Percentiles rank a stretch among this genome's conserved stretches.
Evolutionary conservation across 2,329 filamentous ascomycete species (phyloP).

Genomic region (Graphilbum fragrans): DNA sequence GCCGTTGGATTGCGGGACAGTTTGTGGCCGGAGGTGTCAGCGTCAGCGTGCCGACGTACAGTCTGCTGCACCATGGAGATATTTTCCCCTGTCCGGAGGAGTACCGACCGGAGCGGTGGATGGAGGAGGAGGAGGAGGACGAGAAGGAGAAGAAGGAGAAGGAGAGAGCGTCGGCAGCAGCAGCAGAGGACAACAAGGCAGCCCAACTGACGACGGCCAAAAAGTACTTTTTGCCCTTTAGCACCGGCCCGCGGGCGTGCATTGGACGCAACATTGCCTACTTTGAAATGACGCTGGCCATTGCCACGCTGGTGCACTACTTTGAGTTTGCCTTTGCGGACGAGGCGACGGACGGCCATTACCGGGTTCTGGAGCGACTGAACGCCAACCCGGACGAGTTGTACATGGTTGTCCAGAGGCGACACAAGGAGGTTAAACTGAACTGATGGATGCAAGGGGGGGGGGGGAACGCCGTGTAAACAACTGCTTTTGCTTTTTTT

Average conservation of each 20-base stretch:
- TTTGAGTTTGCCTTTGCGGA: background rate
- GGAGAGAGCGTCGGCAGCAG: background rate
- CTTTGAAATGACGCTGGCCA: slow-evolving; percentile 48
- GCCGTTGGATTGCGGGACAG: too few species aligned
- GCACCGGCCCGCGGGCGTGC: slow-evolving; percentile 54
- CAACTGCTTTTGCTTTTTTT: too few species aligned
- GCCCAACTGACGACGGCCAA: background rate
- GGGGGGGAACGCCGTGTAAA: too few species aligned
- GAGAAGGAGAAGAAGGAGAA: background rate
- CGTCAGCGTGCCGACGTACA: too few species aligned
- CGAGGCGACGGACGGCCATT: background rate
- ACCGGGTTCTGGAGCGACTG: background rate
- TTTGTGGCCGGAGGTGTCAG: too few species aligned
- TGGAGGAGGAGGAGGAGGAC: too few species aligned
- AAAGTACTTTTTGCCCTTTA: slow-evolving; percentile 40
- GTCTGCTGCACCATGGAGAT: too few species aligned
- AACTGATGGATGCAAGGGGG: too few species aligned
- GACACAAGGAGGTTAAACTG: too few species aligned
- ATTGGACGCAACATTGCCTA: slow-evolving; percentile 59
- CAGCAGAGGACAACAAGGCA: too few species aligned
- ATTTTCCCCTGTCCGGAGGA: too few species aligned
- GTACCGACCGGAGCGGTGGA: too few species aligned
- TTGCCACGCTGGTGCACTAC: slow-evolving; percentile 38
- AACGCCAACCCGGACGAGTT: background rate
- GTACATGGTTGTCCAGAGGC: background rate